Evolutionary conservation across 768 basidiomycete species (phyloP).

Genomic region (Leccinum fibrillosum): DNA sequence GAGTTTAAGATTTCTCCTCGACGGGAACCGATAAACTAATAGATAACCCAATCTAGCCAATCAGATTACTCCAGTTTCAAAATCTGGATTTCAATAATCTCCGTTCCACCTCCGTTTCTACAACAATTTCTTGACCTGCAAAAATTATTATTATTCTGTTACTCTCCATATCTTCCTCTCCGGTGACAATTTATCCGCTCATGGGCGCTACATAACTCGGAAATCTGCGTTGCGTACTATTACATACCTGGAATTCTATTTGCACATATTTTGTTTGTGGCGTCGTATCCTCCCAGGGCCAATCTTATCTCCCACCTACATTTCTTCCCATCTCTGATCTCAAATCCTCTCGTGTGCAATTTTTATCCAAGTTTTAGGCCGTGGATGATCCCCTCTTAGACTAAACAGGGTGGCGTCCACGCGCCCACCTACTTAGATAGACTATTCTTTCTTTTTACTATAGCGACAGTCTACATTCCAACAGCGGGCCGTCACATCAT

Average conservation of each 20-base stretch:
- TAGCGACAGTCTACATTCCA: neutral
- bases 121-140: neutral
- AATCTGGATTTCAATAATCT: conserved; percentile 21
- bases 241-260: conserved; percentile 25
- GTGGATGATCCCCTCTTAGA: neutral
- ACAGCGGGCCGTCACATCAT: conserved; percentile 7
- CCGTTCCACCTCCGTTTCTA: conserved; percentile 5
- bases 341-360: neutral
- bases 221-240: conserved; percentile 25
- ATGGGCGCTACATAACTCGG: conserved; percentile 26
- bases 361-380: conserved; percentile 15
- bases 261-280: conserved; percentile 25
- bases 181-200: conserved; percentile 29
- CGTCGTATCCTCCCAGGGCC: conserved; percentile 25
- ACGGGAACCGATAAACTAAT: conserved; percentile 38
- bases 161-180: conserved; percentile 8
- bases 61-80: conserved; percentile 33
- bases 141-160: conserved; percentile 1
- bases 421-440: neutral
- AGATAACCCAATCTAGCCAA: conserved; percentile 37
- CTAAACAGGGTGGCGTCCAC: neutral
- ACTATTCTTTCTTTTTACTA: neutral
- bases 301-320: conserved; percentile 30
- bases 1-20: conserved; percentile 36
- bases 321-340: conserved; percentile 12